Evolutionary conservation across 441 rosid genomes (phyloP).

Genomic region (Gossypium gossypioides): DNA sequence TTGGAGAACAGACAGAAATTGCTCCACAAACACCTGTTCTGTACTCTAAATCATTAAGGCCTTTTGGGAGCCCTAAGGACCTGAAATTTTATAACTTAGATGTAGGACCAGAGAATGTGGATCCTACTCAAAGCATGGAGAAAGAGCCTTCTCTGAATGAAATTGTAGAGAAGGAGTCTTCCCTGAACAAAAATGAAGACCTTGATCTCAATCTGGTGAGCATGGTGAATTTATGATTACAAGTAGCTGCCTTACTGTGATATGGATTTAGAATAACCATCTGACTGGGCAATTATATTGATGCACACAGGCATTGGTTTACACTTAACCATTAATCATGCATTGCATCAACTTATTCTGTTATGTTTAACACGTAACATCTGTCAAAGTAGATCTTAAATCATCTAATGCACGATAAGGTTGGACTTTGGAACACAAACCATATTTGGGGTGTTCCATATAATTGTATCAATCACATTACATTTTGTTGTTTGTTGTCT

Average conservation of each 20-base stretch:
- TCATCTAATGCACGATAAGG: not conserved
- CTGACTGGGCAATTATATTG: not conserved
- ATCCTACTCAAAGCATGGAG: conserved; percentile 17
- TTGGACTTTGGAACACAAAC: not conserved
- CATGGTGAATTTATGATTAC: conserved; percentile 30
- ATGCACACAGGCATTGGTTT: not conserved
- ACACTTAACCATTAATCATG: not conserved
- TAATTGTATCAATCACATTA: not conserved
- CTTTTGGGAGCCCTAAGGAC: conserved; percentile 38
- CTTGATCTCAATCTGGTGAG: conserved; percentile 32
- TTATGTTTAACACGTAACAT: not conserved
- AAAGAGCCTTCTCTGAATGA: conserved; percentile 20
- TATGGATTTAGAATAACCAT: not conserved
- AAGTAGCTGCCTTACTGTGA: not conserved
- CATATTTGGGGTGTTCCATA: not conserved
- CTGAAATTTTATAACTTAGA: conserved; percentile 22
- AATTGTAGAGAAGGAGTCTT: conserved; percentile 20
- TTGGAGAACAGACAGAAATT: conserved; percentile 31
- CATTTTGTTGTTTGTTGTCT: not conserved
- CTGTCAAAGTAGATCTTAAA: not conserved
- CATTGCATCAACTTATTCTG: not conserved
- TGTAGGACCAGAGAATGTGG: conserved; percentile 12
- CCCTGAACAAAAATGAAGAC: conserved; percentile 26
- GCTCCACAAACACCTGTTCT: conserved; percentile 68
- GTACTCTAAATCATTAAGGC: conserved; percentile 29